Evolutionary conservation across 768 basidiomycete genomes (phyloP).

Genomic region (Mycena venus): DNA sequence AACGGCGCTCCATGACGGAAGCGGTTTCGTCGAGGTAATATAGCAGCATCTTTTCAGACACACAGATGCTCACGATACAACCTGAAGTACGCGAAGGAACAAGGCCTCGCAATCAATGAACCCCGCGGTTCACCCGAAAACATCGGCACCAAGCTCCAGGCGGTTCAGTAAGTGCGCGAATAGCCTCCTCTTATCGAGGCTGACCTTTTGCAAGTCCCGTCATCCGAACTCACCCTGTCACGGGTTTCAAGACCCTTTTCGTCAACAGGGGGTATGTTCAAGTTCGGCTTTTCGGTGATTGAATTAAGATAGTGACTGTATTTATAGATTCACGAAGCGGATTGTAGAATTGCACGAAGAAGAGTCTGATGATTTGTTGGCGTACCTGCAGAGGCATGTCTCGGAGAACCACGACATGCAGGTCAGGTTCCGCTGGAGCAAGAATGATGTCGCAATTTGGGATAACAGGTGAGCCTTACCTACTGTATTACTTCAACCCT

Average conservation of each 20-base stretch:
- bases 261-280: constrained; percentile 62
- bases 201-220: constrained; percentile 52
- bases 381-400: constrained; percentile 63
- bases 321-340: constrained; percentile 65
- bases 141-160: constrained; percentile 58
- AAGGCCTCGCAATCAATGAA: constrained; percentile 49
- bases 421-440: constrained; percentile 63
- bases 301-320: too few species aligned
- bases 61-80: background rate
- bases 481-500: background rate
- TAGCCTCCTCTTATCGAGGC: background rate
- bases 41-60: background rate
- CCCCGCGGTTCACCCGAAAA: constrained; percentile 69
- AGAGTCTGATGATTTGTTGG: constrained; percentile 65
- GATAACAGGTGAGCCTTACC: constrained; percentile 61
- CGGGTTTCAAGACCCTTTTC: constrained; percentile 69
- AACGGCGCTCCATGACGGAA: constrained; percentile 66
- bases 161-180: constrained; percentile 59
- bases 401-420: constrained; percentile 73
- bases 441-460: constrained; percentile 72
- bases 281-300: too few species aligned
- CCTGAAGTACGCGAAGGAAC: constrained; percentile 46
- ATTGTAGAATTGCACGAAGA: constrained; percentile 67
- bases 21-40: constrained; percentile 54
- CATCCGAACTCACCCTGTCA: constrained; percentile 70